phyloP scores from a whole-genome alignment of 805 yeast species.

The Scheffersomyces stipitis region DNA sequence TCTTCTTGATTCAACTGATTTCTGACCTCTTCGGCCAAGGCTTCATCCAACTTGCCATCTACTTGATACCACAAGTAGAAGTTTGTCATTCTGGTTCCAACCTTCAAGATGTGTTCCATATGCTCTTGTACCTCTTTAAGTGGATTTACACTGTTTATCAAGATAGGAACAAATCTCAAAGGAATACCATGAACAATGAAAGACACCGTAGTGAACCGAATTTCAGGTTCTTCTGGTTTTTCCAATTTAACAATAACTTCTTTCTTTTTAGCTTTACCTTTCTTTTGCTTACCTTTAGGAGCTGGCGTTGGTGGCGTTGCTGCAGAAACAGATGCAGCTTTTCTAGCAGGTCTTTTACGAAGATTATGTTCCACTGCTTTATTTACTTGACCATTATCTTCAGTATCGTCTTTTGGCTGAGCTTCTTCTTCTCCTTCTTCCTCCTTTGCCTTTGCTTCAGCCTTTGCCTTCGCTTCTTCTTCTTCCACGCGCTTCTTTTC shows the following conservation, averaged over 20 bases:
- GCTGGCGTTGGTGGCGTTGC: conserved; percentile 6
- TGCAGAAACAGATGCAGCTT: conserved; percentile 1
- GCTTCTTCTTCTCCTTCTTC: conserved; percentile 10
- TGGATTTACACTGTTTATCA: conserved; percentile 64
- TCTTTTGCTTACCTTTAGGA: conserved; percentile 13
- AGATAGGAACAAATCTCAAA: conserved; percentile 58
- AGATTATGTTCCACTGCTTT: conserved; percentile 13
- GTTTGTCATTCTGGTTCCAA: conserved; percentile 60
- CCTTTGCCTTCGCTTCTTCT: conserved; percentile 20
- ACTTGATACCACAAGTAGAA: conserved; percentile 81
- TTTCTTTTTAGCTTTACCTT: conserved; percentile 10
- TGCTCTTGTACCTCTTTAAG: conserved; percentile 52
- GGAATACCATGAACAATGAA: conserved; percentile 68
- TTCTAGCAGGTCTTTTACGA: conserved; percentile 9
- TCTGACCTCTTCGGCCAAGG: conserved; percentile 62
- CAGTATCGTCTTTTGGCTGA: conserved; percentile 19
- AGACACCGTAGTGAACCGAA: conserved; percentile 61
- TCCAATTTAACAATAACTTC: conserved; percentile 20
- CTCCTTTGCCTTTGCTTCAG: conserved; percentile 16
- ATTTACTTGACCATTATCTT: conserved; percentile 15
- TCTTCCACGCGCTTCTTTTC: conserved; percentile 18
- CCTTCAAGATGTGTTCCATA: conserved; percentile 61
- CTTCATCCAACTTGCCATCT: conserved; percentile 71
- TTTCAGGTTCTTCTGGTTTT: conserved; percentile 44
- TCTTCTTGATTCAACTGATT: conserved; percentile 56